Evolutionary conservation across 2,329 filamentous ascomycete species (phyloP), one percentile per base, ranked within the genome.

Genomic region (Orbilia ellipsospora): DNA sequence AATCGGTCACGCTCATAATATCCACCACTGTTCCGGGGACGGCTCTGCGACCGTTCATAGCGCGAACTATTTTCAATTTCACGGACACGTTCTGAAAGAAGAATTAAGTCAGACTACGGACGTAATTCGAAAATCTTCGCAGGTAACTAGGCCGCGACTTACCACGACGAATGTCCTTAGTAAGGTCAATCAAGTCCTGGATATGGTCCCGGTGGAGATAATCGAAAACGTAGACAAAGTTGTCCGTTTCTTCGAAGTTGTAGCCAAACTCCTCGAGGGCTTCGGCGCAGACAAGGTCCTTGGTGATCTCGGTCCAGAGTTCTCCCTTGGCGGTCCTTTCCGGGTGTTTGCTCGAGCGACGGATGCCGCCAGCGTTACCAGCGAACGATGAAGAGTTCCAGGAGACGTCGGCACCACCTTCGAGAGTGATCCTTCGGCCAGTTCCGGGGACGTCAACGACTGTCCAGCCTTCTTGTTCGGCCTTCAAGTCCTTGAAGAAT

Each of bases 261-360:
- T 97, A 98, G 1, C 92, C 92, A 80, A 90, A 84, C 80, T 90
- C 86, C 79, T 96, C 90, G 78, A 98, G 92, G 16, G 95, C 95
- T 81, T 97, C 93, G 62, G 90, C 89, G 72, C 90, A 86, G 15
- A 98, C 92, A 42, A 98, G 84, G 79, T 97, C 94, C 83, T 96
- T 97, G 54, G 94, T 96, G 79, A 99, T 93, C 83, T 98, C 95
- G 0, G 95, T 99, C 94, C 94, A 98, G 85, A 96, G 92, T 73
- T 90, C 88, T 5, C 73, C 73, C 66, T 77, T 70, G 15, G 73
- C 60, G 8, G 72, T 75, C 60, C 55, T 55, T 31, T 65, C 60
- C 18, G 66, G 66, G 56, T 70, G 48, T 50, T 61, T 56, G 73
- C 65, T 72, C 4, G 73, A 72, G 51, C 73, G 73, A 45, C 73